phyloP scores from a whole-genome alignment of 306 rosid species.

The Vicia sativa region DNA sequence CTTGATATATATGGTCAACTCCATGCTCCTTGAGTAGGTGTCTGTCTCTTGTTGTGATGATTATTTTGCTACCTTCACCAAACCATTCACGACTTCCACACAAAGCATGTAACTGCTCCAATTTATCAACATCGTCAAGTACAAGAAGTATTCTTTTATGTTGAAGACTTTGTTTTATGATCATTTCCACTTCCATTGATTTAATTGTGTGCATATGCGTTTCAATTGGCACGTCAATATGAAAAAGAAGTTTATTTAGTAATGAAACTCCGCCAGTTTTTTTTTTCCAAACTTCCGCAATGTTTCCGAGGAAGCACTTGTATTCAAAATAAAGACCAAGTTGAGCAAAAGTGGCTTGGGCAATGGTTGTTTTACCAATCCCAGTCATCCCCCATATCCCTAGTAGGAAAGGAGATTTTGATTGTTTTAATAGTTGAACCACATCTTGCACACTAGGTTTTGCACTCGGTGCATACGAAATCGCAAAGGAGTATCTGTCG shows the following conservation, averaged over 20 bases:
- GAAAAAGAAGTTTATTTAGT: neutral
- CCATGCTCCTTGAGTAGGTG: neutral
- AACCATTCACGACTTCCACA: conserved; percentile 15
- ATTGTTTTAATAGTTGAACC: neutral
- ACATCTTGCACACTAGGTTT: neutral
- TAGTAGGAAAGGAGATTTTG: neutral
- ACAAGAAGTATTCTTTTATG: conserved; percentile 8
- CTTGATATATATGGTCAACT: neutral
- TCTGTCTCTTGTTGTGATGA: conserved; percentile 12
- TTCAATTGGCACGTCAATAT: neutral
- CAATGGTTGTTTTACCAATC: conserved; percentile 30
- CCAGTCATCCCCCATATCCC: conserved; percentile 34
- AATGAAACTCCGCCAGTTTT: neutral
- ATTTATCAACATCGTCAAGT: conserved; percentile 11
- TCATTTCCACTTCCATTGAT: too few species aligned
- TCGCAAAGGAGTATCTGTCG: too few species aligned
- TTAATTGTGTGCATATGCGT: too few species aligned
- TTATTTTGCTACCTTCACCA: conserved; percentile 24
- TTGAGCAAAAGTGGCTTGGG: neutral
- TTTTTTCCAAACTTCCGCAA: neutral
- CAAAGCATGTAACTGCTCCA: conserved; percentile 2
- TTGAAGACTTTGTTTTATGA: neutral
- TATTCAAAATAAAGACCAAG: neutral
- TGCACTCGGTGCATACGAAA: neutral
- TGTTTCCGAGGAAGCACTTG: neutral